Base-by-base conservation (phyloP, 352 stramenopile species). In the Globisporangium mamillatum region DNA sequence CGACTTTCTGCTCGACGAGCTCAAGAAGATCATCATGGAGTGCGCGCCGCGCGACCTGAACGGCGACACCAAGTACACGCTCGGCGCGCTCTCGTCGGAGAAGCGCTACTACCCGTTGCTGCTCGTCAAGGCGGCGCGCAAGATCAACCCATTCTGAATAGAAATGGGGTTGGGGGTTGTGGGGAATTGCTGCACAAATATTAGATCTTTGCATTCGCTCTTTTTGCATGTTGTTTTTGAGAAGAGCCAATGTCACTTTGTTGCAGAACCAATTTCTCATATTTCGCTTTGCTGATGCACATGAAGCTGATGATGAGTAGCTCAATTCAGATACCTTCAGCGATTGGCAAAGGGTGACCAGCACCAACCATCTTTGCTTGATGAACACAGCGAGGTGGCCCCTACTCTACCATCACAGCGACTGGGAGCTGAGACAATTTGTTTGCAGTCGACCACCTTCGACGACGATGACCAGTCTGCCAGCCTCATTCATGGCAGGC, bases 131-230 rank as follows among this genome's bases (percentile, higher is more conserved):
- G 5, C 72, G 4, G 84, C 84, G 34, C 80, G 84, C 6, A 71
- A 64, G 48, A 73, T 92, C 44, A 90, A 90, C 67, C 84, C 84
- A 57, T 92, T 92, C 59, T 92, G 79, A 50, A 22, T 25, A 46
- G 34, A 50, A 12, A 44, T 24, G 34, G 56, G 48, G 56, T 4
- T 27, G 9, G 29, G 16, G 2, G 9, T 6, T 22, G 27, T 2
- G 41, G 22, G 24, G 2, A 5, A 58, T 14, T n/a, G 5, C 25
- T 58, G 53, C 53, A 58, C 53, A 58, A 52, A 52, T 52, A 52
- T 52, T 58, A 58, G 53, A 58, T 58, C 14, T 57, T 57, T 5
- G 6, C 18, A n/a, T 57, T 57, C 24, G 10, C 10, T 56, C 50
- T n/a, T 20, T 46, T 18, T 20, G 14, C 8, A 46, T 18, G 38